Conservation (phyloP, 192 early-diverging fungal species). For the Rhizophagus sp. region DNA sequence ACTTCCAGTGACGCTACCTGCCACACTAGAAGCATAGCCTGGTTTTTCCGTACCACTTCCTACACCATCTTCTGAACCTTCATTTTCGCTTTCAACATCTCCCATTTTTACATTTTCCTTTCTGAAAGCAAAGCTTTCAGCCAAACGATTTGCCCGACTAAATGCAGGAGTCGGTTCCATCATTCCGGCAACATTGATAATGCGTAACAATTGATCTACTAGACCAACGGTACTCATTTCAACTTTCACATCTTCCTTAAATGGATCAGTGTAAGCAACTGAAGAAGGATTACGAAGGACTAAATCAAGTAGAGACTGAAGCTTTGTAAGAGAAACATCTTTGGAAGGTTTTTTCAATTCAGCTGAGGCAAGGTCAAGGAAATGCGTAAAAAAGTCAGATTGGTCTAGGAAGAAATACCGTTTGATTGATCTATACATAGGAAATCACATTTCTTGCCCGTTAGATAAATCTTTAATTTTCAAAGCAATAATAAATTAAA, state of each 20-base stretch:
- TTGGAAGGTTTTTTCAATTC: constrained; percentile 74
- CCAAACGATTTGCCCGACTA: constrained; percentile 1
- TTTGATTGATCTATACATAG: constrained; percentile 76
- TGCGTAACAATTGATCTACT: constrained; percentile 69
- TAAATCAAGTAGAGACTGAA: constrained; percentile 87
- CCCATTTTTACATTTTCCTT: constrained; percentile 24
- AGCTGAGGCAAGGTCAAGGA: constrained; percentile 82
- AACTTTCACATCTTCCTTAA: constrained; percentile 85
- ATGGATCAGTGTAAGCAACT: constrained; percentile 73
- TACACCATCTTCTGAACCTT: constrained; percentile 32
- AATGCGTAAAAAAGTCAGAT: constrained; percentile 92
- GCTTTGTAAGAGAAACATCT: constrained; percentile 67
- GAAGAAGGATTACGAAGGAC: constrained; percentile 86
- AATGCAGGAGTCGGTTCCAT: constrained; percentile 32
- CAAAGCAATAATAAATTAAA: neutral
- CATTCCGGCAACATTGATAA: constrained; percentile 69
- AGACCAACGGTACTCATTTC: constrained; percentile 63
- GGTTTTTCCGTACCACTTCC: constrained; percentile 27
- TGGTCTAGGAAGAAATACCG: constrained; percentile 91
- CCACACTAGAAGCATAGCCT: constrained; percentile 11
- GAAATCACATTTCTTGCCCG: neutral
- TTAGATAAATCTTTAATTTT: neutral
- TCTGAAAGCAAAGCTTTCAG: constrained; percentile 12
- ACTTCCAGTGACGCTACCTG: constrained; percentile 20
- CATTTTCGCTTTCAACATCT: constrained; percentile 31